Evolutionary conservation across 108 stramenopile species (phyloP).

Genomic region (Pseudonitzschia multiseries): DNA sequence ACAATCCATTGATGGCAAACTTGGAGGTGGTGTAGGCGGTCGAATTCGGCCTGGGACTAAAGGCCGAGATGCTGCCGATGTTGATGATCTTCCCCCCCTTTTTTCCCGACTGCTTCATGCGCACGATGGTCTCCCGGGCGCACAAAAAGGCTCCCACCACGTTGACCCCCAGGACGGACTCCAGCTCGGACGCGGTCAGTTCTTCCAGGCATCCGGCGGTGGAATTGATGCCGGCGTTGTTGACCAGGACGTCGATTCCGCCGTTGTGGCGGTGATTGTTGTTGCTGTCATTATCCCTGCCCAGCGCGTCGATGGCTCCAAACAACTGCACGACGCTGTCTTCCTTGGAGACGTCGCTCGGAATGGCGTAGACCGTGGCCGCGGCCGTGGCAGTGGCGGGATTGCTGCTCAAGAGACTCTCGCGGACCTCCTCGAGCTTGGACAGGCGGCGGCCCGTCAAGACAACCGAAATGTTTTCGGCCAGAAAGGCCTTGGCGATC

Average conservation of each 20-base stretch:
- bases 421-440: constrained; percentile 44
- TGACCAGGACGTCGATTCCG: constrained; percentile 67
- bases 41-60: constrained; percentile 65
- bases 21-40: constrained; percentile 81
- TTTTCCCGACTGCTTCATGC: constrained; percentile 49
- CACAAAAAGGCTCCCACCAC: constrained; percentile 71
- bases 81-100: constrained; percentile 69
- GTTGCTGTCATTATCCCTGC: background rate
- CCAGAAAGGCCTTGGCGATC: constrained; percentile 48
- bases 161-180: constrained; percentile 63
- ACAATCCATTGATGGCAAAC: constrained; percentile 68
- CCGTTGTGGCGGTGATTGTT: background rate
- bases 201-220: constrained; percentile 49
- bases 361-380: constrained; percentile 27
- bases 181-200: constrained; percentile 43
- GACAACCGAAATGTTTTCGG: constrained; percentile 52
- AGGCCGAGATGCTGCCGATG: constrained; percentile 71
- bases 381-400: constrained; percentile 18
- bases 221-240: constrained; percentile 77
- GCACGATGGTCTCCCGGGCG: constrained; percentile 63
- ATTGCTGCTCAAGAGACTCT: constrained; percentile 8
- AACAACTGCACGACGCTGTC: constrained; percentile 51
- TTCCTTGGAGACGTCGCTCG: constrained; percentile 62
- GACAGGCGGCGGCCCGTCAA: constrained; percentile 55
- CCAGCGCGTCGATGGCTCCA: constrained; percentile 10